These are phyloP conservation scores for Saturnispora saitoi DNA, from an alignment of 805 yeast genomes.

Conservation along the genomic window DNA sequence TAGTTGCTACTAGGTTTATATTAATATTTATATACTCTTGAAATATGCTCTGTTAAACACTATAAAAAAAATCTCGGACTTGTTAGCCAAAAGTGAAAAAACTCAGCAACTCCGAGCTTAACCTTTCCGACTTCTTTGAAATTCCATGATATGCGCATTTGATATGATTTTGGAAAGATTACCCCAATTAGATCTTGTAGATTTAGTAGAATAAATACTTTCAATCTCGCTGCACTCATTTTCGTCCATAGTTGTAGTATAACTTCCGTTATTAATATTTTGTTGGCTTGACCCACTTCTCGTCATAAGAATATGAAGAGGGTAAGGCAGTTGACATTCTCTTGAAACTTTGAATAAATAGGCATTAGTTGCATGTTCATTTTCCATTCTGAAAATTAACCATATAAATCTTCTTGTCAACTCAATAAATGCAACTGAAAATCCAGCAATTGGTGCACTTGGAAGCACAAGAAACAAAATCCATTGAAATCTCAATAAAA, in stretches of 20 bases:
- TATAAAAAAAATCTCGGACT: no score
- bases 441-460: constrained; percentile 69
- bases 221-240: background rate
- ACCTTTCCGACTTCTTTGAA: constrained; percentile 50
- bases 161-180: constrained; percentile 49
- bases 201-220: constrained; percentile 24
- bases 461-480: constrained; percentile 70
- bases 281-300: constrained; percentile 7
- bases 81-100: background rate
- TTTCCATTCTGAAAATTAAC: constrained; percentile 89
- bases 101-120: background rate
- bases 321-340: constrained; percentile 81
- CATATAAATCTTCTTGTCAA: constrained; percentile 76
- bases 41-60: no score
- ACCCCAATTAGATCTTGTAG: constrained; percentile 15
- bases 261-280: background rate
- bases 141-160: constrained; percentile 77
- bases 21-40: no score
- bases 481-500: constrained; percentile 83
- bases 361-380: constrained; percentile 90
- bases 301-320: constrained; percentile 25
- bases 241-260: background rate
- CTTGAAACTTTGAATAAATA: constrained; percentile 77
- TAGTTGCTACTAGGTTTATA: no score
- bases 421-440: constrained; percentile 76